These are phyloP conservation scores for Aspergillus sparsus DNA, from an alignment of 495 filamentous ascomycete species.

Conservation along the genomic window DNA sequence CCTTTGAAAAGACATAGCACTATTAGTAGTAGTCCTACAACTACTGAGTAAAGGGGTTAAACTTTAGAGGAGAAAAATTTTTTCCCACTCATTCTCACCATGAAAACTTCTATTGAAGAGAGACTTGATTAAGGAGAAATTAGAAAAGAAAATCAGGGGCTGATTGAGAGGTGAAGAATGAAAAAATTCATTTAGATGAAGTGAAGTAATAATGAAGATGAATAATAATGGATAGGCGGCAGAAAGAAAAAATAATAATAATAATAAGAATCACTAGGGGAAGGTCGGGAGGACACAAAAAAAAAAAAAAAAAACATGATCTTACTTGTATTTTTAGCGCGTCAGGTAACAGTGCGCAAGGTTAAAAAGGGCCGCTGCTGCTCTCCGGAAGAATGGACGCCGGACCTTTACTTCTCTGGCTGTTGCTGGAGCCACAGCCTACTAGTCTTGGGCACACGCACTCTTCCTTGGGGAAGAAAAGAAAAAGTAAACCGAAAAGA, in stretches of 20 bases:
- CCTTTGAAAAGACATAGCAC: too few relatives aligned
- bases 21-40: too few relatives aligned
- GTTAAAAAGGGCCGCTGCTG: slow-evolving; percentile 30
- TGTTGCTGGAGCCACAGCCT: slow-evolving; percentile 24
- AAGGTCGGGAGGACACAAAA: slow-evolving; percentile 23
- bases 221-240: background rate
- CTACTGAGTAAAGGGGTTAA: too few relatives aligned
- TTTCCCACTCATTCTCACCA: background rate
- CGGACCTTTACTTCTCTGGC: slow-evolving; percentile 23
- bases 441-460: slow-evolving; percentile 26
- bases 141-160: background rate
- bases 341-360: slow-evolving; percentile 21
- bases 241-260: background rate
- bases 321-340: slow-evolving; percentile 23
- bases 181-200: background rate
- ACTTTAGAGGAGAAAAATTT: too few relatives aligned
- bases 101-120: background rate
- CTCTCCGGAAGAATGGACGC: slow-evolving; percentile 22
- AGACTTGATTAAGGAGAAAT: background rate
- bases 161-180: slow-evolving; percentile 1
- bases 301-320: slow-evolving; percentile 30
- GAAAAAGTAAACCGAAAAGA: slow-evolving; percentile 4
- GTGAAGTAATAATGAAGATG: background rate
- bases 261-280: slow-evolving; percentile 22
- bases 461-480: too few relatives aligned